Evolutionary conservation across 768 basidiomycete species (phyloP).

Genomic region (Paxillus ammoniavirescens): DNA sequence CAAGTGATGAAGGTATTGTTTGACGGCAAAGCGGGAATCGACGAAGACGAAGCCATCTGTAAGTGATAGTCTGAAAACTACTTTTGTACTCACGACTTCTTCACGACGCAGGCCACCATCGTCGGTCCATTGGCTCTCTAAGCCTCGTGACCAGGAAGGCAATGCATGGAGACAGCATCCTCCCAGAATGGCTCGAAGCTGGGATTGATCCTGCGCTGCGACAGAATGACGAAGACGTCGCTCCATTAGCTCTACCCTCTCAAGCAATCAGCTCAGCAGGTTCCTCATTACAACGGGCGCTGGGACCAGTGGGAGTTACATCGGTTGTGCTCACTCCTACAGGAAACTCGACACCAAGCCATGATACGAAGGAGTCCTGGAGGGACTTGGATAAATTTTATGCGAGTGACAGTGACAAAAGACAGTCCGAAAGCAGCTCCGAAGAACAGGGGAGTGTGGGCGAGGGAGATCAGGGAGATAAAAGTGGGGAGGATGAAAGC

Average conservation of each 20-base stretch:
- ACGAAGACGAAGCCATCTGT: slow-evolving; percentile 37
- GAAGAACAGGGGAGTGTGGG: slow-evolving; percentile 35
- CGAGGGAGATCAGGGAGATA: slow-evolving; percentile 21
- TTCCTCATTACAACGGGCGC: slow-evolving; percentile 22
- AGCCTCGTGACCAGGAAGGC: slow-evolving; percentile 57
- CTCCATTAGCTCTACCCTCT: slow-evolving; percentile 27
- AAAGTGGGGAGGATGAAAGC: slow-evolving; percentile 17
- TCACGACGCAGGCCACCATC: slow-evolving; percentile 33
- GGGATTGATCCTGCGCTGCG: slow-evolving; percentile 80
- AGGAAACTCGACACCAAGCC: slow-evolving; percentile 43
- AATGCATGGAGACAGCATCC: slow-evolving; percentile 37
- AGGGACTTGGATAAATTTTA: slow-evolving; percentile 77
- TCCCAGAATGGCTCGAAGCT: slow-evolving; percentile 88
- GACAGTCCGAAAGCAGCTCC: slow-evolving; percentile 30
- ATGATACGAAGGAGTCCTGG: slow-evolving; percentile 46
- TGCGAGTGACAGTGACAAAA: slow-evolving; percentile 39
- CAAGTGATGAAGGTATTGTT: slow-evolving; percentile 81
- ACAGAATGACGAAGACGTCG: slow-evolving; percentile 58
- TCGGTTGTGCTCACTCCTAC: slow-evolving; percentile 61
- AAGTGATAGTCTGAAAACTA: slow-evolving; percentile 17
- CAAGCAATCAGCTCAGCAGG: slow-evolving; percentile 42
- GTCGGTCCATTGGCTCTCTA: slow-evolving; percentile 62
- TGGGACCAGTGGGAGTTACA: slow-evolving; percentile 32
- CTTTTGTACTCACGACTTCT: slow-evolving; percentile 2
- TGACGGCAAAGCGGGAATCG: slow-evolving; percentile 60